phyloP scores from a whole-genome alignment of 2,329 filamentous ascomycete genomes.

The Cladosporium cucumerinum region DNA sequence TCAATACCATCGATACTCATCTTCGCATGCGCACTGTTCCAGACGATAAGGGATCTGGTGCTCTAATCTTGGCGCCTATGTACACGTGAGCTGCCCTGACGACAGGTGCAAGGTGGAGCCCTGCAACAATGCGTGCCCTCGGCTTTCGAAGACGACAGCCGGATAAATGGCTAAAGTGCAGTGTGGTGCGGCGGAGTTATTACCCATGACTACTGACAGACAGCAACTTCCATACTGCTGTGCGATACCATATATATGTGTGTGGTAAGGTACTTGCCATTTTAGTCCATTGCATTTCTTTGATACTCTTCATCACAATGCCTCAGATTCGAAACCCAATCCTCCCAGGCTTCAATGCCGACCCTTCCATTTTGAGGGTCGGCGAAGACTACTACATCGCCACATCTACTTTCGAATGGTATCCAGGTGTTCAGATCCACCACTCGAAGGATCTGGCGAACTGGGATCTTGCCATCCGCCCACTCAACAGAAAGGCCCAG shows the following conservation, averaged over 20 bases:
- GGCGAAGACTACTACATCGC: constrained; percentile 55
- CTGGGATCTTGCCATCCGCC: constrained; percentile 54
- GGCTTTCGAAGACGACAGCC: constrained; percentile 2
- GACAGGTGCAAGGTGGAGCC: not conserved
- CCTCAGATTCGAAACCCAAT: constrained; percentile 46
- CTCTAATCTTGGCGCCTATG: not conserved
- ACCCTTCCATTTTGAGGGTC: constrained; percentile 55
- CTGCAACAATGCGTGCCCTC: not conserved
- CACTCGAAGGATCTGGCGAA: constrained; percentile 53
- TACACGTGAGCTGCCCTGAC: not conserved
- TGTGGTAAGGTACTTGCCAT: not conserved
- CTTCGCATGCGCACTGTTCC: not conserved
- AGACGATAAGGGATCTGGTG: not conserved
- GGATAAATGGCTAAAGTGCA: constrained; percentile 15
- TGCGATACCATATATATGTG: not conserved
- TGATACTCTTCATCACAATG: not conserved
- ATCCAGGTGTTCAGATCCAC: constrained; percentile 60
- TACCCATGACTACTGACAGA: not conserved
- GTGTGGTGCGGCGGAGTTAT: not conserved
- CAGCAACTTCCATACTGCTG: not conserved
- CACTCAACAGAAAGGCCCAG: constrained; percentile 50
- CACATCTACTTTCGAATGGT: constrained; percentile 62
- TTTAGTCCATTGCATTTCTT: not conserved
- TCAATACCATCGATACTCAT: not conserved
- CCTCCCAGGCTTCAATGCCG: constrained; percentile 59